These are phyloP conservation scores for Solanum neorickii DNA, from an alignment of 257 asterid species.

Conservation along the genomic window DNA sequence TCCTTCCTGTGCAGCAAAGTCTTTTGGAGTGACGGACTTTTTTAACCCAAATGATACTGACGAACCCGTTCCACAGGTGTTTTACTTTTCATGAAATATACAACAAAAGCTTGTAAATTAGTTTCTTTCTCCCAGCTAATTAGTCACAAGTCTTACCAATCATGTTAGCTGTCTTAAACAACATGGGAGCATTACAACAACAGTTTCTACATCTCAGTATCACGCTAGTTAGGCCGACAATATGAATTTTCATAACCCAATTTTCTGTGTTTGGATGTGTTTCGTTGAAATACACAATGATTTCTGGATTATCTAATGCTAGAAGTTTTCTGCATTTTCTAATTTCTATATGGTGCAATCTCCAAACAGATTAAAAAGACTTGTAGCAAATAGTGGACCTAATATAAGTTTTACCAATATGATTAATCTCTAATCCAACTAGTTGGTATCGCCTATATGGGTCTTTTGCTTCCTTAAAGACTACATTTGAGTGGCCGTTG, in stretches of 20 bases:
- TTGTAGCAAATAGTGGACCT: not conserved
- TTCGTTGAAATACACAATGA: not conserved
- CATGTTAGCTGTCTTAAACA: not conserved
- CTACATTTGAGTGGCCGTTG: not conserved
- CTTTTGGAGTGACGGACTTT: slow-evolving; percentile 83
- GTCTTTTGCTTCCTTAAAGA: not conserved
- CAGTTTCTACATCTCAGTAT: not conserved
- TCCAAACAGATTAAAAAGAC: not conserved
- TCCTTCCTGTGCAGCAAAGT: slow-evolving; percentile 43
- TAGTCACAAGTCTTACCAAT: not conserved
- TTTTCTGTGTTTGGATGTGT: not conserved
- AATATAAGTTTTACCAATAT: not conserved
- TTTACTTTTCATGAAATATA: not conserved
- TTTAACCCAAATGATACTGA: slow-evolving; percentile 61
- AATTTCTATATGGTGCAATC: not conserved
- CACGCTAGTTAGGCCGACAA: not conserved
- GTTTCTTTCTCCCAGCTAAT: not conserved
- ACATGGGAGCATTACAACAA: not conserved
- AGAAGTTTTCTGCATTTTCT: not conserved
- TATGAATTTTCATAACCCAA: not conserved
- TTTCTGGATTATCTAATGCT: not conserved
- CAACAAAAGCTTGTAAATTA: not conserved
- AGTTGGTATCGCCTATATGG: not conserved
- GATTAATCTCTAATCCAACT: not conserved
- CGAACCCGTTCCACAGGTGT: slow-evolving; percentile 87